Evolutionary conservation across 2,329 filamentous ascomycete genomes (phyloP).

Genomic region (Colletotrichum sp.): DNA sequence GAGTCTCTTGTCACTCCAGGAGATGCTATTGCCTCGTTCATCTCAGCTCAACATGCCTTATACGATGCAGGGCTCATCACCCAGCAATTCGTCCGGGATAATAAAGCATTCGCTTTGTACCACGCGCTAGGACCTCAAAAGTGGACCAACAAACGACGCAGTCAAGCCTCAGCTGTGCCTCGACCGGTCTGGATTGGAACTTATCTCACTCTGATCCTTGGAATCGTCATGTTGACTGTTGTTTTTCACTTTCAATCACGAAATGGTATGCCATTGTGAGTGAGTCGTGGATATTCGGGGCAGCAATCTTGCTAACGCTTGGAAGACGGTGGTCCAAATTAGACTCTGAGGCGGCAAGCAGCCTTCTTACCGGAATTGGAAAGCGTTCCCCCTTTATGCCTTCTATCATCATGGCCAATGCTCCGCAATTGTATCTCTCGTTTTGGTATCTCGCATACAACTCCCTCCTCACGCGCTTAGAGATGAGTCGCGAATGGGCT

Average conservation of each 20-base stretch:
- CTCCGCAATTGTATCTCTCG: background rate
- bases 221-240: rapidly evolving
- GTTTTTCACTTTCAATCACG: background rate
- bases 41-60: background rate
- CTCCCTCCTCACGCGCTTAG: background rate
- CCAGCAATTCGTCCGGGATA: too few relatives aligned
- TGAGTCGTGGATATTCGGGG: too few relatives aligned
- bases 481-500: background rate
- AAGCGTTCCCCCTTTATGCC: background rate
- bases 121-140: background rate
- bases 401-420: background rate
- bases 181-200: background rate
- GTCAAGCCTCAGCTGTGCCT: background rate
- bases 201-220: background rate
- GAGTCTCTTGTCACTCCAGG: background rate
- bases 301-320: background rate
- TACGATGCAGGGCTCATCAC: too few relatives aligned
- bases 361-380: rapidly evolving
- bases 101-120: too few relatives aligned
- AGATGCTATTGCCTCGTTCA: background rate
- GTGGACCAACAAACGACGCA: background rate
- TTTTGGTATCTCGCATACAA: background rate
- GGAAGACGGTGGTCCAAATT: background rate
- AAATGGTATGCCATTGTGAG: background rate
- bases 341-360: background rate